These are phyloP conservation scores for Aspergillus chevalieri DNA, from an alignment of 2,329 filamentous ascomycete species.

Conservation along the genomic window DNA sequence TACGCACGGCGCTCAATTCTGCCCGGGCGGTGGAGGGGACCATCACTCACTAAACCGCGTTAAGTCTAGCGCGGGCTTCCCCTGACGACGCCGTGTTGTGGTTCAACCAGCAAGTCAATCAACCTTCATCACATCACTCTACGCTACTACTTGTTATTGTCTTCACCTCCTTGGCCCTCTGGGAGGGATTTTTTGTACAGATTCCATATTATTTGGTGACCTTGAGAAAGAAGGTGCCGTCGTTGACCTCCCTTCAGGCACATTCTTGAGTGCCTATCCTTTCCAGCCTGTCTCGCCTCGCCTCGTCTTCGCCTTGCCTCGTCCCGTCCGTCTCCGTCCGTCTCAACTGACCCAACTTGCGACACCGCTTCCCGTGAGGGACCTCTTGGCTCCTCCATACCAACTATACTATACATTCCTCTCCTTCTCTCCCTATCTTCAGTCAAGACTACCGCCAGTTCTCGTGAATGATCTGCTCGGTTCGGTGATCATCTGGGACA, in stretches of 20 bases:
- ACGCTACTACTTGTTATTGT: neutral
- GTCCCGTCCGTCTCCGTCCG: conserved; percentile 1
- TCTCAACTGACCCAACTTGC: conserved; percentile 13
- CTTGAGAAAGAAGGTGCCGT: too few species aligned
- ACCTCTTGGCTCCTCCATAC: conserved; percentile 13
- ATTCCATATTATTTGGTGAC: neutral
- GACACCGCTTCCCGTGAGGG: conserved; percentile 31
- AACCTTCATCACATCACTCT: neutral
- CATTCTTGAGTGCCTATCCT: neutral
- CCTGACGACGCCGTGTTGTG: conserved; percentile 2
- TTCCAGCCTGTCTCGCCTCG: neutral
- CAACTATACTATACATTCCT: neutral
- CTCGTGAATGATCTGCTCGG: neutral
- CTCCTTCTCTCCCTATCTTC: neutral
- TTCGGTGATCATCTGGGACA: too few species aligned
- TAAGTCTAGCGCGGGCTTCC: neutral
- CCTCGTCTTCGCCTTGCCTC: neutral
- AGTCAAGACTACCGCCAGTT: too few species aligned
- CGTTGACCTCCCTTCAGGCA: too few species aligned
- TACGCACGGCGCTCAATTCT: conserved; percentile 1
- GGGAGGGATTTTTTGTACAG: neutral
- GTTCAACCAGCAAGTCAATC: neutral
- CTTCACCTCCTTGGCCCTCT: neutral
- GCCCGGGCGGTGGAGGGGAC: neutral
- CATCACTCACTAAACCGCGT: neutral